These are phyloP conservation scores for Backusella mclennaniae DNA, from an alignment of 192 early-diverging fungal genomes.

Conservation along the genomic window DNA sequence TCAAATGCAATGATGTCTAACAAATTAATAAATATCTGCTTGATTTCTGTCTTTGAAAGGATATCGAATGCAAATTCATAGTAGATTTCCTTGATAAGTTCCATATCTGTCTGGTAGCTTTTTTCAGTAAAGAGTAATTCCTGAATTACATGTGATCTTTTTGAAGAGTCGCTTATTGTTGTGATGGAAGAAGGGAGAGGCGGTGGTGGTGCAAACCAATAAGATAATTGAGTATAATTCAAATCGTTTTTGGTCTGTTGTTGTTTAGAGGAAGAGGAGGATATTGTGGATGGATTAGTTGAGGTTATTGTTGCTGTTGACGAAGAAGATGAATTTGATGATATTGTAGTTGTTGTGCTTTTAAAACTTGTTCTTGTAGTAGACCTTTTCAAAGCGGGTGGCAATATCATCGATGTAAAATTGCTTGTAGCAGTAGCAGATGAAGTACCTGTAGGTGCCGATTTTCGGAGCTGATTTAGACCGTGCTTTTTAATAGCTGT, in stretches of 20 bases:
- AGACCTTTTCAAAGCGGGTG: not conserved
- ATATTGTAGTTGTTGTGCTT: constrained; percentile 4
- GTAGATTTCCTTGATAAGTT: constrained; percentile 67
- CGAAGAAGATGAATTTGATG: not conserved
- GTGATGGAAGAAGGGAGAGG: not conserved
- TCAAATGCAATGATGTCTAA: constrained; percentile 71
- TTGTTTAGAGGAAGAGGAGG: not conserved
- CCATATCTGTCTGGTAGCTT: constrained; percentile 74
- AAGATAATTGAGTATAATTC: constrained; percentile 2
- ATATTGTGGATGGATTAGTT: constrained; percentile 1
- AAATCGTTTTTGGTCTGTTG: not conserved
- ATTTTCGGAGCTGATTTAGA: not conserved
- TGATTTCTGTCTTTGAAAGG: constrained; percentile 59
- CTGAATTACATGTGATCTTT: constrained; percentile 48
- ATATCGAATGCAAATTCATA: constrained; percentile 57
- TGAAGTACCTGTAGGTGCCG: not conserved
- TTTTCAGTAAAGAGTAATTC: constrained; percentile 81
- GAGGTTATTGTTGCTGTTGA: not conserved
- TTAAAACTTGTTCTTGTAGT: constrained; percentile 3
- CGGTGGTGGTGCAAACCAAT: constrained; percentile 6
- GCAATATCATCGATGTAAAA: not conserved
- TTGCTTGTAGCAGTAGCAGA: not conserved
- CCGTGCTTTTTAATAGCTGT: not conserved
- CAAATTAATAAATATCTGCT: constrained; percentile 78
- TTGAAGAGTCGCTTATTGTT: not conserved